Conservation (phyloP, 75 land plant species). For the Ceratopteris richardii region DNA sequence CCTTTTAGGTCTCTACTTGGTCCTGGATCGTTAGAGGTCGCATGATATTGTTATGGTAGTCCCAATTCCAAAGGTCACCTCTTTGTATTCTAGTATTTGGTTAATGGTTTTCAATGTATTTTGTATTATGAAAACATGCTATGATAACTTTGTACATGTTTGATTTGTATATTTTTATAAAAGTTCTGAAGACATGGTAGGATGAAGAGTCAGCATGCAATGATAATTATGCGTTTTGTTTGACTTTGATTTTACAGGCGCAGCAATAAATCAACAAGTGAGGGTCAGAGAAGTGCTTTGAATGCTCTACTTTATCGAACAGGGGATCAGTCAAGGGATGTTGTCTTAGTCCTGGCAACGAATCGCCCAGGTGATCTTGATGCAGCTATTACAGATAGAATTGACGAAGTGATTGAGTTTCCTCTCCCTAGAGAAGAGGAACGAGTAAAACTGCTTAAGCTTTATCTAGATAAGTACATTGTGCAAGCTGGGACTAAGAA, state of each 20-base stretch:
- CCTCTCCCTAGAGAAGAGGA: slow-evolving; percentile 88
- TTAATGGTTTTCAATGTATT: too few relatives aligned
- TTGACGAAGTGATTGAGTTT: slow-evolving; percentile 92
- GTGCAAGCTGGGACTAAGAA: slow-evolving; percentile 18
- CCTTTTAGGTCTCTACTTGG: too few relatives aligned
- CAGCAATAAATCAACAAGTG: slow-evolving; percentile 85
- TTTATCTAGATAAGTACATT: slow-evolving; percentile 72
- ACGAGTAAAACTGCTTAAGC: slow-evolving; percentile 66
- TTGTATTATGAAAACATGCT: too few relatives aligned
- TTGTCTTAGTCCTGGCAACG: slow-evolving; percentile 88
- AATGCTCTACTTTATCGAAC: slow-evolving; percentile 92
- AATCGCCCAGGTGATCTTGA: slow-evolving; percentile 95
- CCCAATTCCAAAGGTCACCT: too few relatives aligned
- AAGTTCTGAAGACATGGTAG: too few relatives aligned
- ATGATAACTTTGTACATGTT: too few relatives aligned
- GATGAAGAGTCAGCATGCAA: too few relatives aligned
- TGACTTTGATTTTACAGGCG: slow-evolving; percentile 64
- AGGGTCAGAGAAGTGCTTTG: slow-evolving; percentile 94
- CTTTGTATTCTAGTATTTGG: too few relatives aligned
- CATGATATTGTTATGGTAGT: too few relatives aligned
- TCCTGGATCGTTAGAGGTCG: too few relatives aligned
- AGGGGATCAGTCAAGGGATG: slow-evolving; percentile 93
- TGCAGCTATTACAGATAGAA: slow-evolving; percentile 75
- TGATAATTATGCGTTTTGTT: too few relatives aligned
- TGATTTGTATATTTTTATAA: too few relatives aligned